Evolutionary conservation across 1,284 basidiomycete genomes (phyloP).

Genomic region (Sanghuangporus sanghuang): DNA sequence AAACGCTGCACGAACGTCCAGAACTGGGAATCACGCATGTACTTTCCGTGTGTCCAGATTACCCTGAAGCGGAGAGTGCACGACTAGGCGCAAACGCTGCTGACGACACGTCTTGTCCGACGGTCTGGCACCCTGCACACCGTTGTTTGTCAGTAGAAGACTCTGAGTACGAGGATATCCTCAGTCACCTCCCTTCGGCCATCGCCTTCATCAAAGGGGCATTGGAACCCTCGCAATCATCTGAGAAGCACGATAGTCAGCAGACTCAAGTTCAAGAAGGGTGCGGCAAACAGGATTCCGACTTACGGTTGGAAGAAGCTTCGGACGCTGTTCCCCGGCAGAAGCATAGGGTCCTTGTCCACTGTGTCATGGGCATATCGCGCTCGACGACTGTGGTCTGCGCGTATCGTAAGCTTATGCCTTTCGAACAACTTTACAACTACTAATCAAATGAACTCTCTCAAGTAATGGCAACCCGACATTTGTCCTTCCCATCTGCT

Average conservation of each 20-base stretch:
- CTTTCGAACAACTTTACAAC: background rate
- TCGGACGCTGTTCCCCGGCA: background rate
- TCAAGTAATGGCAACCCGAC: slow-evolving; percentile 50
- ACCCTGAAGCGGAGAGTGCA: slow-evolving; percentile 23
- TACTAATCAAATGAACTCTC: slow-evolving; percentile 5
- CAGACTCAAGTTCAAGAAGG: background rate
- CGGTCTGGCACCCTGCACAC: slow-evolving; percentile 28
- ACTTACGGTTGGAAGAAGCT: background rate
- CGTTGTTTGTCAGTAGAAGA: slow-evolving; percentile 50
- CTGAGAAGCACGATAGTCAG: background rate
- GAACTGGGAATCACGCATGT: slow-evolving; percentile 50
- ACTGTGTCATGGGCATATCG: slow-evolving; percentile 73
- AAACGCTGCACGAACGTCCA: slow-evolving; percentile 33
- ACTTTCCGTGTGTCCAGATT: slow-evolving; percentile 57
- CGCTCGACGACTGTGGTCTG: slow-evolving; percentile 63
- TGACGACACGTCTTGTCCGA: slow-evolving; percentile 15
- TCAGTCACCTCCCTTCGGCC: slow-evolving; percentile 47
- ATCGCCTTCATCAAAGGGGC: slow-evolving; percentile 53
- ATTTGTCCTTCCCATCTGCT: slow-evolving; percentile 38
- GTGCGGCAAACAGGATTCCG: background rate
- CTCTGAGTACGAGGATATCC: slow-evolving; percentile 54
- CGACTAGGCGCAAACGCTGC: slow-evolving; percentile 24
- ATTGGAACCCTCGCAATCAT: slow-evolving; percentile 24
- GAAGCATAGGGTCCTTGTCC: slow-evolving; percentile 59
- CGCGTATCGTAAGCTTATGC: slow-evolving; percentile 47